Evolutionary conservation across 2,329 filamentous ascomycete species (phyloP).

Genomic region (Volutella citrinella): DNA sequence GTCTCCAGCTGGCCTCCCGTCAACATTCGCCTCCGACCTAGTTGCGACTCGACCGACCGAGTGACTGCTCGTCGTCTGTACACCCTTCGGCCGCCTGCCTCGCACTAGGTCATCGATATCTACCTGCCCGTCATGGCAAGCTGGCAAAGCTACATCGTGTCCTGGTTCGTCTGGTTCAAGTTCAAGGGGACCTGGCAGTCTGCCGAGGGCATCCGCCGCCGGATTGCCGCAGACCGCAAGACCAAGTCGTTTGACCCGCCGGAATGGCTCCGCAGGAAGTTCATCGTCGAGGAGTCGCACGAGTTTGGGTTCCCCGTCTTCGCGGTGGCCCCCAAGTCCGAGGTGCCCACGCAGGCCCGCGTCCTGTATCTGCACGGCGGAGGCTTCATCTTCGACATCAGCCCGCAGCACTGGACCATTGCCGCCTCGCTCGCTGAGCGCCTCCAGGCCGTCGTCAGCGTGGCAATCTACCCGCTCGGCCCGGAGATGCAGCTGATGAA

Average conservation of each 20-base stretch:
- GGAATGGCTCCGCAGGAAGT: constrained; percentile 19
- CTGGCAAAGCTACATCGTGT: constrained; percentile 24
- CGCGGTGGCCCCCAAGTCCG: constrained; percentile 29
- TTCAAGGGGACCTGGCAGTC: constrained; percentile 24
- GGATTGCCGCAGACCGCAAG: constrained; percentile 22
- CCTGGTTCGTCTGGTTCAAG: constrained; percentile 26
- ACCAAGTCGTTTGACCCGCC: constrained; percentile 18
- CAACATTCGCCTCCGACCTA: too few species aligned
- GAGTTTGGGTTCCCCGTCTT: constrained; percentile 21
- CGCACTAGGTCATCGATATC: too few species aligned
- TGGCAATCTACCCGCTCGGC: constrained; percentile 31
- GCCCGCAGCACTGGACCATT: constrained; percentile 26
- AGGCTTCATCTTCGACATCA: constrained; percentile 28
- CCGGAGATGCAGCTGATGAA: constrained; percentile 29
- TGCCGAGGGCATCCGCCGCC: constrained; percentile 20
- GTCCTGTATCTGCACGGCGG: constrained; percentile 32
- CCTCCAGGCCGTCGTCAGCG: constrained; percentile 28
- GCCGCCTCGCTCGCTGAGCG: constrained; percentile 25
- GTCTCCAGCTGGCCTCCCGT: too few species aligned
- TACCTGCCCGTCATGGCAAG: too few species aligned
- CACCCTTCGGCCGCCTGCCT: too few species aligned
- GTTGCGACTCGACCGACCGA: too few species aligned
- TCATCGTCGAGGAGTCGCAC: constrained; percentile 23
- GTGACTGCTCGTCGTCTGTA: too few species aligned
- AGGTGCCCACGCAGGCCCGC: constrained; percentile 24